Percentiles rank a stretch among this genome's conserved stretches.
Evolutionary conservation across 2,329 filamentous ascomycete species (phyloP).

Genomic region (Sarocladium oryzae): DNA sequence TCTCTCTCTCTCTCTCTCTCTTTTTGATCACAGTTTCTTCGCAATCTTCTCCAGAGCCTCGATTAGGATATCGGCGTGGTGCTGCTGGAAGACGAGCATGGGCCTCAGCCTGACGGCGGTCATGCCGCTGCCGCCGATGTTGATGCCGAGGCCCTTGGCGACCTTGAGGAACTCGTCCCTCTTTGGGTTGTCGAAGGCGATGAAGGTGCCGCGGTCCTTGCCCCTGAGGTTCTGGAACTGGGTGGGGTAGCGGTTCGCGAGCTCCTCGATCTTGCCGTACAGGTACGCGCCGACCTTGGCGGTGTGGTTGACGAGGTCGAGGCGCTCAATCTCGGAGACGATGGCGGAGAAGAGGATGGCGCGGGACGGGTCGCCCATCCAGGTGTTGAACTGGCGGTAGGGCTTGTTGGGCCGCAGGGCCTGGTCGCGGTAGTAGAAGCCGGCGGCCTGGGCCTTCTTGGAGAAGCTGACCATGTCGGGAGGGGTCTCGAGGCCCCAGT

Average conservation of each 20-base stretch:
- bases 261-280: slow-evolving; percentile 59
- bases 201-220: slow-evolving; percentile 84
- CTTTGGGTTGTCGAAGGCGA: slow-evolving; percentile 80
- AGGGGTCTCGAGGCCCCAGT: slow-evolving; percentile 75
- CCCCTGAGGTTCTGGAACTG: slow-evolving; percentile 80
- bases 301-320: slow-evolving; percentile 74
- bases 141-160: slow-evolving; percentile 75
- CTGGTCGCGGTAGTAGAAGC: slow-evolving; percentile 82
- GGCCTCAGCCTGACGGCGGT: slow-evolving; percentile 73
- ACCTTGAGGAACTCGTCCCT: slow-evolving; percentile 72
- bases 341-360: slow-evolving; percentile 83
- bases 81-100: slow-evolving; percentile 89
- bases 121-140: slow-evolving; percentile 78
- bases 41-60: slow-evolving; percentile 72
- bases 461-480: slow-evolving; percentile 94
- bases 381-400: slow-evolving; percentile 95
- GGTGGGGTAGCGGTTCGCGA: slow-evolving; percentile 65
- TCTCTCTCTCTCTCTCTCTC: too few species aligned
- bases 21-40: slow-evolving; percentile 28
- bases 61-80: slow-evolving; percentile 80
- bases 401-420: slow-evolving; percentile 82
- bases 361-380: slow-evolving; percentile 89
- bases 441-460: slow-evolving; percentile 91
- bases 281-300: slow-evolving; percentile 74
- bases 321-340: slow-evolving; percentile 69